Base-by-base conservation (phyloP, 2,329 filamentous ascomycete genomes). In the Colletotrichum caudatum region DNA sequence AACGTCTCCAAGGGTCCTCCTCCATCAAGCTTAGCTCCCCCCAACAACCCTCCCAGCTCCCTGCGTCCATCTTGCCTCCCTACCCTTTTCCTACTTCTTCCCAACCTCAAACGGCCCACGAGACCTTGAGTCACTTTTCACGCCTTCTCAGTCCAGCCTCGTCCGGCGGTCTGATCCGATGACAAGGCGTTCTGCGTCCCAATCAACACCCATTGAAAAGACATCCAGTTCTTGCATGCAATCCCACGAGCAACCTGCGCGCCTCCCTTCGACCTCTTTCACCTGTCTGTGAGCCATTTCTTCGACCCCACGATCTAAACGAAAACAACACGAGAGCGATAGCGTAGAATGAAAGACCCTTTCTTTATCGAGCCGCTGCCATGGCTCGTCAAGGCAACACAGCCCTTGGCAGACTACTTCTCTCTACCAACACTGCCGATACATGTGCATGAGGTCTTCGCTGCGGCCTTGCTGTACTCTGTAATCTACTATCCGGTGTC, bases 361-460 rank as follows among this genome's bases (percentile, higher is more conserved):
- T 94, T 94, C 78, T 89, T 90, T 66, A 84, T 93, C 74, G 82
- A 87, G 68, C 87, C 90, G 26, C 81, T 88, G 48, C 90, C 91
- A 64, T 87, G 86, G 78, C 83, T 90, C 64, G 84, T 83, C 76
- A 79, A 83, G 68, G 86, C 89, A 69, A 82, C 91, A 62, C 85
- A 91, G 79, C 92, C 92, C 20, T 84, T 90, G 78, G 90, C 92
- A 73, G 87, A 92, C 75, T 84, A 82, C 72, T 82, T 92, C 70
- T 81, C 83, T 63, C 84, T 95, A 57, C 84, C 88, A 11, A 91
- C 91, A 7, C 87, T 96, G 26, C 91, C 93, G 20, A 82, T 92
- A 60, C 94, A 97, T 81, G 85, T 93, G 76, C 93, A 96, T 83
- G 93, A 97, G 81, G 87, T 95, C 61, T 73, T 93, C 67, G 82